phyloP scores from a whole-genome alignment of 192 early-diverging fungal genomes.

The Phycomyces nitens region DNA sequence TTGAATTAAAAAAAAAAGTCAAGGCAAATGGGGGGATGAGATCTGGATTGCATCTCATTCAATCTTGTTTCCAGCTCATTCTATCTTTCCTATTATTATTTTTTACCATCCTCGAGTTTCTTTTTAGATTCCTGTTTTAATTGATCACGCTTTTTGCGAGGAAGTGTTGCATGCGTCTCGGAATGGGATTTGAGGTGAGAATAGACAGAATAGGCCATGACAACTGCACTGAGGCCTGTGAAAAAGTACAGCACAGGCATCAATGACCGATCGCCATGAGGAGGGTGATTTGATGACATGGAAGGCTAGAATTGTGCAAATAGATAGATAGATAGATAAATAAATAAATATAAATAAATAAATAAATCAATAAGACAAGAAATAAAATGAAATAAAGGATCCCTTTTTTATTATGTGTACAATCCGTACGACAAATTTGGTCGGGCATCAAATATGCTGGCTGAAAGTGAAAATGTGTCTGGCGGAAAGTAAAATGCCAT shows the following conservation, averaged over 20 bases:
- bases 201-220: conserved; percentile 35
- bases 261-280: neutral
- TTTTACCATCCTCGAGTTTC: conserved; percentile 13
- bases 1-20: neutral
- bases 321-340: neutral
- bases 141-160: neutral
- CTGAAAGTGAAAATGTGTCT: too few species aligned
- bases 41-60: too few species aligned
- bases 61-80: too few species aligned
- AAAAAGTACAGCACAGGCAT: conserved; percentile 17
- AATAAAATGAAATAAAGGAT: too few species aligned
- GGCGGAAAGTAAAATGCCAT: too few species aligned
- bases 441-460: too few species aligned
- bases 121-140: too few species aligned
- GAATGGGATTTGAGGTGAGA: conserved; percentile 23
- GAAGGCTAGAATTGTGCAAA: neutral
- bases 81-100: too few species aligned
- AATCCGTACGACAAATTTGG: too few species aligned
- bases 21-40: too few species aligned
- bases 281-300: neutral
- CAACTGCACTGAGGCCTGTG: conserved; percentile 16
- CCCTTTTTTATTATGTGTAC: too few species aligned
- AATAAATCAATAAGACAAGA: too few species aligned
- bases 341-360: neutral
- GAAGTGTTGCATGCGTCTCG: neutral